These are phyloP conservation scores for Penicillium samsonianum DNA, from an alignment of 495 filamentous ascomycete genomes.

Conservation along the genomic window DNA sequence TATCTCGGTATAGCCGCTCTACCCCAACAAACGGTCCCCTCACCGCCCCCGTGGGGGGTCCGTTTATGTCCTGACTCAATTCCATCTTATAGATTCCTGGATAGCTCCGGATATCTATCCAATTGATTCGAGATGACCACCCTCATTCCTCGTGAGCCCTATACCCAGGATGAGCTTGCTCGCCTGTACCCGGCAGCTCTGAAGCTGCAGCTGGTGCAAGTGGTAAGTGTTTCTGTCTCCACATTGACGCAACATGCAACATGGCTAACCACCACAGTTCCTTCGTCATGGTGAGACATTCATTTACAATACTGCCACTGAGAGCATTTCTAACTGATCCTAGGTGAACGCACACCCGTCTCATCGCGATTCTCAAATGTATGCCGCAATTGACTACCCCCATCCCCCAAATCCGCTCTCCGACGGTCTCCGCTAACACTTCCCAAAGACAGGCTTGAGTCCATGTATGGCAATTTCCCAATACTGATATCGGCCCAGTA, in stretches of 20 bases:
- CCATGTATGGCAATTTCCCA: slow-evolving; percentile 53
- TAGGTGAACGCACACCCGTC: slow-evolving; percentile 83
- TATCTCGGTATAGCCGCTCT: neutral
- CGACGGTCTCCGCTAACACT: slow-evolving; percentile 27
- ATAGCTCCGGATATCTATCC: neutral
- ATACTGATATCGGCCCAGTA: slow-evolving; percentile 2
- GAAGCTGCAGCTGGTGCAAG: slow-evolving; percentile 84
- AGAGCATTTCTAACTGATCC: slow-evolving; percentile 13
- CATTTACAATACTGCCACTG: slow-evolving; percentile 3
- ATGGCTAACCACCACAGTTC: slow-evolving; percentile 48
- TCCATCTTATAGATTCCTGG: neutral
- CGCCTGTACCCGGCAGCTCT: slow-evolving; percentile 78
- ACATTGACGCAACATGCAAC: neutral
- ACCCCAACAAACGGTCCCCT: slow-evolving; percentile 12
- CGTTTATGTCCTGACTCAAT: slow-evolving; percentile 1
- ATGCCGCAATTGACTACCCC: slow-evolving; percentile 23
- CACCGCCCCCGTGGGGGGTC: slow-evolving; percentile 13
- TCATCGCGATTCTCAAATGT: slow-evolving; percentile 83
- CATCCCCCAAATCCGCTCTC: slow-evolving; percentile 4
- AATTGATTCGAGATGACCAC: slow-evolving; percentile 65
- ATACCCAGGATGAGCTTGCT: slow-evolving; percentile 76
- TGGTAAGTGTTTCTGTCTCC: slow-evolving; percentile 51
- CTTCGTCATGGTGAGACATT: slow-evolving; percentile 73
- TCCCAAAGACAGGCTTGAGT: slow-evolving; percentile 64
- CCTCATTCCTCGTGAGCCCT: slow-evolving; percentile 70